Evolutionary conservation across 2,329 filamentous ascomycete genomes (phyloP).

Genomic region (Venturia aucupariae): DNA sequence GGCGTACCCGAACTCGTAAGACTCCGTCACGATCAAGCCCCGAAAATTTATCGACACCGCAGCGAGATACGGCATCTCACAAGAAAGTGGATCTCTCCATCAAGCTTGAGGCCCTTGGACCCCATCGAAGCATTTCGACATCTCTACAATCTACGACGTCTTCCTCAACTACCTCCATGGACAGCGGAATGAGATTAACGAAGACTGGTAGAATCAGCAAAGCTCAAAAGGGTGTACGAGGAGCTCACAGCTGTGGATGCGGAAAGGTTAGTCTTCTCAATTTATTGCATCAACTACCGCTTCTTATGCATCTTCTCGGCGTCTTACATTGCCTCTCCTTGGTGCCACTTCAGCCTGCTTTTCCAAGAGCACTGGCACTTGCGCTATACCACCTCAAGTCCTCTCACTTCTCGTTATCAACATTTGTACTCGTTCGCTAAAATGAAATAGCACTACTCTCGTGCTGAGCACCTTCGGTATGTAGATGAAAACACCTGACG

Average conservation of each 20-base stretch:
- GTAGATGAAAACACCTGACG: constrained; percentile 10
- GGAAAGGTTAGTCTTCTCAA: constrained; percentile 33
- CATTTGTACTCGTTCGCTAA: neutral
- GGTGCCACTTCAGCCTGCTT: neutral
- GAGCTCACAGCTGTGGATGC: constrained; percentile 35
- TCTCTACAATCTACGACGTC: neutral
- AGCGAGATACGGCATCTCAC: neutral
- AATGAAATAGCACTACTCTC: constrained; percentile 33
- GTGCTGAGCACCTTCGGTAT: constrained; percentile 38
- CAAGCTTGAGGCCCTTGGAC: neutral
- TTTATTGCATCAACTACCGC: neutral
- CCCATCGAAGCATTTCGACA: neutral
- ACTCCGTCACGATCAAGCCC: neutral
- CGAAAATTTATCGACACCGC: neutral
- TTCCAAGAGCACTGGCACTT: constrained; percentile 1
- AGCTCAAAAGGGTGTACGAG: constrained; percentile 37
- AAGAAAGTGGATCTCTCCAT: neutral
- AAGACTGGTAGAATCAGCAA: constrained; percentile 39
- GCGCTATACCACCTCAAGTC: neutral
- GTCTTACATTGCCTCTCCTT: neutral
- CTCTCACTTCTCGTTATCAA: neutral
- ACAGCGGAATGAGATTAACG: constrained; percentile 20
- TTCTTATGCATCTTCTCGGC: neutral
- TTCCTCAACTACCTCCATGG: neutral
- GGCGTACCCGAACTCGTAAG: constrained; percentile 1